These are phyloP conservation scores for Quercus tomentella DNA, from an alignment of 331 rosid species.

Conservation along the genomic window DNA sequence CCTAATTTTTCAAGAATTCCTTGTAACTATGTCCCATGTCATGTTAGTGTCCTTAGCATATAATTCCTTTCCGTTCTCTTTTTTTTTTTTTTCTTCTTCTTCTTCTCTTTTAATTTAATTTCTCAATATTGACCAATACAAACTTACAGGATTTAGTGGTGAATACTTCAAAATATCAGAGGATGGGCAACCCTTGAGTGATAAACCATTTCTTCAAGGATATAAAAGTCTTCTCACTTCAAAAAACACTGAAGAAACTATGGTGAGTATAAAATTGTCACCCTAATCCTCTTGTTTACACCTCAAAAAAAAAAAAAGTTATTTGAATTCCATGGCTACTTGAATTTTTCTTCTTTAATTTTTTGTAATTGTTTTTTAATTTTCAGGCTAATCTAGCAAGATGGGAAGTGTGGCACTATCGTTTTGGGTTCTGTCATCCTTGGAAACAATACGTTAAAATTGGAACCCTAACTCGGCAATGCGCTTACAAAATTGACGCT, in stretches of 20 bases:
- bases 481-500: conserved; percentile 39
- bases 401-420: conserved; percentile 40
- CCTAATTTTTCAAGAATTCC: no score
- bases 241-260: conserved; percentile 32
- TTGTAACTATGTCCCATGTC: no score
- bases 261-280: conserved; percentile 13
- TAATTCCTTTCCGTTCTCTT: no score
- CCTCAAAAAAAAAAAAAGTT: not conserved
- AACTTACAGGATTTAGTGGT: conserved; percentile 22
- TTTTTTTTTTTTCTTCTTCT: no score
- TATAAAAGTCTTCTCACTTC: conserved; percentile 30
- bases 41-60: no score
- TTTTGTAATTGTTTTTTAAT: not conserved
- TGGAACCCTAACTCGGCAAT: conserved; percentile 16
- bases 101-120: no score
- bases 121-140: not conserved
- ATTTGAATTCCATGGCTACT: no score
- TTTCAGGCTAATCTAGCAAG: conserved; percentile 38
- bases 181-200: not conserved
- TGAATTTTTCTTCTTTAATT: no score
- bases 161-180: conserved; percentile 23
- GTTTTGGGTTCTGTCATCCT: conserved; percentile 37
- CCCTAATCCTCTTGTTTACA: not conserved
- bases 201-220: conserved; percentile 17
- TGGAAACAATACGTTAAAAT: conserved; percentile 37